These are phyloP conservation scores for Dissophora ornata DNA, from an alignment of 192 early-diverging fungal genomes.

Conservation along the genomic window DNA sequence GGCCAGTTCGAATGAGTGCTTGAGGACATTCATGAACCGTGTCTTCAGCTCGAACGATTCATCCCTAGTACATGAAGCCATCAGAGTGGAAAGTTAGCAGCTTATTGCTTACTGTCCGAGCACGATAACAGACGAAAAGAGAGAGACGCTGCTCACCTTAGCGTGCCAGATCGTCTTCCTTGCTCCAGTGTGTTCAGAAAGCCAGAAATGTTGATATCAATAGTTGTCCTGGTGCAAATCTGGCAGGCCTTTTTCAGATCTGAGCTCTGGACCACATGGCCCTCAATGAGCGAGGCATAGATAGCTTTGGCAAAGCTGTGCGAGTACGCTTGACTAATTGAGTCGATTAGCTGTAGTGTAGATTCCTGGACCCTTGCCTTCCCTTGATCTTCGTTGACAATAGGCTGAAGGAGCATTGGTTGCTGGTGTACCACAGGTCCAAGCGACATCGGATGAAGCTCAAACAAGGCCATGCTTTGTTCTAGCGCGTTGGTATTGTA, in stretches of 20 bases:
- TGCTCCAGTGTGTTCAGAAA: constrained; percentile 66
- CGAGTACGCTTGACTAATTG: constrained; percentile 61
- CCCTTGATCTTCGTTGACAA: constrained; percentile 36
- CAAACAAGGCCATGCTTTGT: constrained; percentile 26
- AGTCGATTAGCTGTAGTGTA: constrained; percentile 39
- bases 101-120: not conserved
- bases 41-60: constrained; percentile 53
- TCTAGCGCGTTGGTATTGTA: constrained; percentile 36
- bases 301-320: constrained; percentile 65
- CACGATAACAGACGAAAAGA: not conserved
- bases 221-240: constrained; percentile 57
- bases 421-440: constrained; percentile 17
- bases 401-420: constrained; percentile 25
- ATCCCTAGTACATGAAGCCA: constrained; percentile 20
- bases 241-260: constrained; percentile 63
- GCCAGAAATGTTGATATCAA: constrained; percentile 69
- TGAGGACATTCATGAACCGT: constrained; percentile 67
- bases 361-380: constrained; percentile 32
- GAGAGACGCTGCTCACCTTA: constrained; percentile 30
- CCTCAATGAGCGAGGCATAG: constrained; percentile 64
- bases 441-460: constrained; percentile 27
- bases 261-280: constrained; percentile 51
- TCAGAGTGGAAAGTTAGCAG: not conserved
- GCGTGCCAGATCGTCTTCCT: constrained; percentile 28
- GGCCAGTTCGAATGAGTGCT: constrained; percentile 71